Base-by-base conservation (phyloP, 768 basidiomycete species). In the Dendrothele bispora region DNA sequence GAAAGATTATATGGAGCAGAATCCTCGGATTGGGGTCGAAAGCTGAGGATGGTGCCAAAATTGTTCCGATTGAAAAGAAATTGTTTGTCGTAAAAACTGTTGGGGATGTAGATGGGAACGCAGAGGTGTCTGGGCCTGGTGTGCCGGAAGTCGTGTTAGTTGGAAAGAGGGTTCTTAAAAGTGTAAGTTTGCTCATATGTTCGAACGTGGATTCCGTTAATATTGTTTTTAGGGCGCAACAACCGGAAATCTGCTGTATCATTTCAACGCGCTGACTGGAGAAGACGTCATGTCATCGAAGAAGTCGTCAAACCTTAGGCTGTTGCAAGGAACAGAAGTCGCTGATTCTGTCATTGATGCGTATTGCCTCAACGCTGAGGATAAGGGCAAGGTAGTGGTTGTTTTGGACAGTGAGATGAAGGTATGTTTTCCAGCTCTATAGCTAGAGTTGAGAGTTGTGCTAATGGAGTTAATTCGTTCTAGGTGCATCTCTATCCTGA, bases 341-440 rank as follows among this genome's bases (percentile, higher is more conserved):
- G 77, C 89, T 29, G 86, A 86, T 0, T 74, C 80, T 1, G 58
- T 81, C 25, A 64, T 81, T 2, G 83, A 88, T 40, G 77, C 74
- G 14, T 88, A 76, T 63, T n/a, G n/a, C n/a, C 62, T 84, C 20
- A 38, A 84, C n/a, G 69, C 73, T 1, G 64, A 62, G 20, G 53
- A 66, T 3, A 58, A 64, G 4, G 65, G 63, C 18, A 82, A 78
- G 56, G 70, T 79, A 7, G 66, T 91, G 10, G 67, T 86, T 5
- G 66, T 92, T 28, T 67, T 94, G 32, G 91, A 93, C 56, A 82
- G 88, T 54, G 85, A 79, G 60, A 74, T 88, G 32, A 88, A 91
- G 76, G 89, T 87, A 46, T 22, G 72, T 61, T 25, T 32, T 7
- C 43, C n/a, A n/a, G n/a, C n/a, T n/a, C n/a, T n/a, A n/a, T n/a